Base-by-base conservation (phyloP, 371 early-diverging fungal genomes). In the Mucor racemosus region DNA sequence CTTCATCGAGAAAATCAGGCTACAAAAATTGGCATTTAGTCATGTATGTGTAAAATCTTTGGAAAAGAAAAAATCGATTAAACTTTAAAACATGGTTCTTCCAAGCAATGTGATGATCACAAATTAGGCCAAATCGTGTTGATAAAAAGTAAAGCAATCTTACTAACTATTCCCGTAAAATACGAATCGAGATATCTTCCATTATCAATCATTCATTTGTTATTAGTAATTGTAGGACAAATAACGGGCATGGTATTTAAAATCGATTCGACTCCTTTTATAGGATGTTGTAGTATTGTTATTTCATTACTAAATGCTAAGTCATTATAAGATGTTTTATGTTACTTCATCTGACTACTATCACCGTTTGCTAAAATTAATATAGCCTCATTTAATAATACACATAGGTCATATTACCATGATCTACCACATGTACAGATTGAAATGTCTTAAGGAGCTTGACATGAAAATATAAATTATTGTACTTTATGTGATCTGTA, bases 31-130 rank as follows among this genome's bases (percentile, higher is more conserved):
- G 19, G 46, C 17, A 46, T 46, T 53, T 31, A 53, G 53, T 53
- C 53, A 53, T n/a, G 19, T 13, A 53, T 53, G 53, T 53, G 53
- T 53, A 53, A 53, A 53, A 9, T n/a, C 8, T 46, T 46, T 36
- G 39, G 9, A 17, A 34, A 19, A 4, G 17, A 8, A 57, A 38
- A 10, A 38, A 19, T 26, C 3, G 26, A 26, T 26, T 26, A 34
- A 58, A 17, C 35, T 14, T 19, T 36, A 36, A 17, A 31, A 19
- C 7, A 13, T 41, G 13, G 31, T 0, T 14, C 0, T 53, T 21
- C 1, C 53, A 26, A 31, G 10, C 11, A 21, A 13, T 53, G 4
- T 3, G 5, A 14, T 53, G 53, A 53, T 13, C 53, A 53, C 53
- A 53, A 53, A 53, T 6, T 21, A 26, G 19, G 14, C 31, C 53